Conservation (phyloP, 1,284 basidiomycete species). For the Ceratobasidium papillatum region DNA sequence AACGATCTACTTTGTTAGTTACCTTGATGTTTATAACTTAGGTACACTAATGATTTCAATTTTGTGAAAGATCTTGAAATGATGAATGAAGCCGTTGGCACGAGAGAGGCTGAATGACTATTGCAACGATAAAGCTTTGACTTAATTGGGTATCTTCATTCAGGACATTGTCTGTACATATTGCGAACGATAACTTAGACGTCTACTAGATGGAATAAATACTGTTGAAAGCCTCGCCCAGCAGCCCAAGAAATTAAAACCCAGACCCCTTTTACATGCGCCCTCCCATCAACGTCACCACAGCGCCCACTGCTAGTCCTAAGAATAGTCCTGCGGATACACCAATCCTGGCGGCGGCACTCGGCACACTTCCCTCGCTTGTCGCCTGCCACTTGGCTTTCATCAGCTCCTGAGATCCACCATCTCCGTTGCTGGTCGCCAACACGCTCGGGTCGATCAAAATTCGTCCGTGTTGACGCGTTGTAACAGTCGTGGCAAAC, state of each 20-base stretch:
- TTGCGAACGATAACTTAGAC: not conserved
- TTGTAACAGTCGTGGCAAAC: constrained; percentile 44
- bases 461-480: constrained; percentile 2
- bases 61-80: no score
- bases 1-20: no score
- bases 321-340: not conserved
- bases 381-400: constrained; percentile 38
- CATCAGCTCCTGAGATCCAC: constrained; percentile 28
- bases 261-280: not conserved
- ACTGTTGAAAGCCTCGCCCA: not conserved
- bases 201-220: constrained; percentile 15
- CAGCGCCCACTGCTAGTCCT: constrained; percentile 7
- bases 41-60: no score
- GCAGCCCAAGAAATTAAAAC: not conserved
- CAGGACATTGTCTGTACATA: not conserved
- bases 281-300: not conserved
- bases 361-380: constrained; percentile 25
- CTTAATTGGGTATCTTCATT: not conserved
- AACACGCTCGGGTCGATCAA: constrained; percentile 49
- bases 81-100: no score
- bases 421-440: constrained; percentile 52
- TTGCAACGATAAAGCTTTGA: no score
- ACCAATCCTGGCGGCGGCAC: constrained; percentile 1
- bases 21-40: no score
- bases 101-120: no score